Evolutionary conservation across 208 protist genomes (phyloP).

Genomic region (Leptomonas pyrrhocoris): DNA sequence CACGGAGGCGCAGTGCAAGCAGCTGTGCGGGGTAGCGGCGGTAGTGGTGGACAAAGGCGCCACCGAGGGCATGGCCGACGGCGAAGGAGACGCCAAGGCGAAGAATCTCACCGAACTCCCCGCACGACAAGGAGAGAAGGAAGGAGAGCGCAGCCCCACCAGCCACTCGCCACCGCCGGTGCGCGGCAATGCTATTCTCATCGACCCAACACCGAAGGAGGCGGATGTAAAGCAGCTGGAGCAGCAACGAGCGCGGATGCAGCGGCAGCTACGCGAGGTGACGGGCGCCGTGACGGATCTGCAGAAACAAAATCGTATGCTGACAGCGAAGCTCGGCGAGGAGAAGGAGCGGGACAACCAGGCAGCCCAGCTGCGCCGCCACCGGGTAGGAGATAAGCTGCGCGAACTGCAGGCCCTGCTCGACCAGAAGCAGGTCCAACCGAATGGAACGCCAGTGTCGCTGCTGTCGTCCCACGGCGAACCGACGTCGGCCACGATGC

Average conservation of each 20-base stretch:
- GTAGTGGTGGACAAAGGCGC: neutral
- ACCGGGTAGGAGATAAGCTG: constrained; percentile 38
- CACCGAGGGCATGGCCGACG: neutral
- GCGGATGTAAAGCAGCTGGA: constrained; percentile 69
- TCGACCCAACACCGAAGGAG: constrained; percentile 75
- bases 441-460: neutral
- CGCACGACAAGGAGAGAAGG: neutral
- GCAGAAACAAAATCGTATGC: constrained; percentile 79
- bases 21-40: constrained; percentile 28
- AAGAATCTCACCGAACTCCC: neutral
- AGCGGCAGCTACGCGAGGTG: constrained; percentile 68
- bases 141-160: neutral
- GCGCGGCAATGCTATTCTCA: constrained; percentile 38
- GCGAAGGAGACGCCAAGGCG: constrained; percentile 2
- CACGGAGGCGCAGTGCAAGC: constrained; percentile 59
- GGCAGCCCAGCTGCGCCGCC: constrained; percentile 66
- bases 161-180: neutral
- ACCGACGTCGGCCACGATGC: too few relatives aligned
- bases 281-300: constrained; percentile 55
- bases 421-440: constrained; percentile 24
- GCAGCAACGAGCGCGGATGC: constrained; percentile 64
- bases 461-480: neutral
- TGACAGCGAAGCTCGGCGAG: constrained; percentile 81
- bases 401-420: constrained; percentile 31
- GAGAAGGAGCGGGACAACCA: constrained; percentile 73